Percentiles rank a stretch among this genome's conserved stretches.
phyloP scores from a whole-genome alignment of 2,329 filamentous ascomycete species.

The Verticillium isaacii region DNA sequence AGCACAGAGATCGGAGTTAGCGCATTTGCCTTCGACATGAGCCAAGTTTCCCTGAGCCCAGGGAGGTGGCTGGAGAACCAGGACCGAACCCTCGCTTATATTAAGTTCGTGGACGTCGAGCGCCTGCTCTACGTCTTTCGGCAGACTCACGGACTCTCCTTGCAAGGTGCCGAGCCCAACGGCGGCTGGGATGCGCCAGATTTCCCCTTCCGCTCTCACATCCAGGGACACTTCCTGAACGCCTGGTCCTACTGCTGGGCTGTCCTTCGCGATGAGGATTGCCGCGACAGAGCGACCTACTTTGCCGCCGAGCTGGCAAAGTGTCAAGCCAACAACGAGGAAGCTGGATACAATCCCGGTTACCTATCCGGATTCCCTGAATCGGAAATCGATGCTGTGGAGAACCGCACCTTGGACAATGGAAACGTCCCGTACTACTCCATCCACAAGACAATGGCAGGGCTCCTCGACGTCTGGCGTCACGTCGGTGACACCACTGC shows the following conservation, averaged over 20 bases:
- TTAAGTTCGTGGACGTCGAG: constrained; percentile 38
- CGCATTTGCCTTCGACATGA: constrained; percentile 32
- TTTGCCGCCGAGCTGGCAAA: constrained; percentile 43
- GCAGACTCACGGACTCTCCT: constrained; percentile 38
- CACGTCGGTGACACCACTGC: constrained; percentile 36
- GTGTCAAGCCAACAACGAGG: constrained; percentile 44
- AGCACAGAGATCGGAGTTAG: constrained; percentile 24
- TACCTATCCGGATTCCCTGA: constrained; percentile 50
- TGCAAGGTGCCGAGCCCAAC: constrained; percentile 37
- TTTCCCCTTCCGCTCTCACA: constrained; percentile 47
- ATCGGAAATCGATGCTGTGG: constrained; percentile 40
- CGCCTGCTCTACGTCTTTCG: constrained; percentile 45
- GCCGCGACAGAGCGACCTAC: constrained; percentile 37
- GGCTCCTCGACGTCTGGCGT: constrained; percentile 45
- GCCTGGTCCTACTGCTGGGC: constrained; percentile 47
- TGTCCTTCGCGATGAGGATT: constrained; percentile 33
- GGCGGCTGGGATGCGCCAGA: constrained; percentile 50
- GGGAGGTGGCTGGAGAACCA: constrained; percentile 39
- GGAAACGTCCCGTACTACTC: constrained; percentile 51
- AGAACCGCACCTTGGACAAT: constrained; percentile 35
- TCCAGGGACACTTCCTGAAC: constrained; percentile 46
- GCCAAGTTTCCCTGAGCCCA: constrained; percentile 29
- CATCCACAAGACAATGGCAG: constrained; percentile 49
- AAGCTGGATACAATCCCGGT: constrained; percentile 35
- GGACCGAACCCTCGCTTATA: constrained; percentile 39